Conservation (phyloP, 2,329 filamentous ascomycete species). For the Trichoderma asperellum region DNA sequence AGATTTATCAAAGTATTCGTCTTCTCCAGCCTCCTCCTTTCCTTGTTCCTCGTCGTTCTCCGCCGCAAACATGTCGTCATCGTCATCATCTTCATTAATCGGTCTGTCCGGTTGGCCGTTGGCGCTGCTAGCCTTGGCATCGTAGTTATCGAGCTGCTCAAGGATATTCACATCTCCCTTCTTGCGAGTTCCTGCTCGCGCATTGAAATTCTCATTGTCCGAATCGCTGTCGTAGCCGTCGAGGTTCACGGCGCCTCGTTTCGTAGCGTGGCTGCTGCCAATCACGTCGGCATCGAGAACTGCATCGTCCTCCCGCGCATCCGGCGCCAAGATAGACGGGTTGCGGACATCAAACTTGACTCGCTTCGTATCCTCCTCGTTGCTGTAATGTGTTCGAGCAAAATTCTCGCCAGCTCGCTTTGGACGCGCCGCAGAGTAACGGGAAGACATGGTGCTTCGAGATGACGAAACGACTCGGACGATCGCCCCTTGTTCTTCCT, state of each 20-base stretch:
- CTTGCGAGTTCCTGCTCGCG: slow-evolving; percentile 65
- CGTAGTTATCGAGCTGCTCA: slow-evolving; percentile 60
- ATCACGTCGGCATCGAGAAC: slow-evolving; percentile 93
- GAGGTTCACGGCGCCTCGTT: slow-evolving; percentile 92
- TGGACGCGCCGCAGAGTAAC: slow-evolving; percentile 55
- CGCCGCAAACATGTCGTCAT: slow-evolving; percentile 85
- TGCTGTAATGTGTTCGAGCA: slow-evolving; percentile 70
- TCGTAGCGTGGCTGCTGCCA: slow-evolving; percentile 74
- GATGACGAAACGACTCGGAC: not conserved
- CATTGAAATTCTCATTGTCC: slow-evolving; percentile 84
- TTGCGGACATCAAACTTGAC: slow-evolving; percentile 94
- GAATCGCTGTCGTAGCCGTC: slow-evolving; percentile 98
- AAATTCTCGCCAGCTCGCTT: slow-evolving; percentile 85
- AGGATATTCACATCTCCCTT: slow-evolving; percentile 55
- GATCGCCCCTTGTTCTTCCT: not conserved
- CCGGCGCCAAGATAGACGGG: slow-evolving; percentile 85
- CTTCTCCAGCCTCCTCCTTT: slow-evolving; percentile 39
- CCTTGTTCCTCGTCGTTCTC: slow-evolving; percentile 55
- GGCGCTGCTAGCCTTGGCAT: slow-evolving; percentile 49
- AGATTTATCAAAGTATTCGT: slow-evolving; percentile 40
- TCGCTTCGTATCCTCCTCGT: slow-evolving; percentile 65
- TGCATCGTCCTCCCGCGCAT: slow-evolving; percentile 70
- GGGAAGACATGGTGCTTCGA: slow-evolving; percentile 32
- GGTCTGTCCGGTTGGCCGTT: slow-evolving; percentile 29
- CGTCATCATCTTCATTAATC: slow-evolving; percentile 44